Evolutionary conservation across 768 basidiomycete species (phyloP), one percentile per base, ranked within the genome.

Genomic region (Trametes villosa): DNA sequence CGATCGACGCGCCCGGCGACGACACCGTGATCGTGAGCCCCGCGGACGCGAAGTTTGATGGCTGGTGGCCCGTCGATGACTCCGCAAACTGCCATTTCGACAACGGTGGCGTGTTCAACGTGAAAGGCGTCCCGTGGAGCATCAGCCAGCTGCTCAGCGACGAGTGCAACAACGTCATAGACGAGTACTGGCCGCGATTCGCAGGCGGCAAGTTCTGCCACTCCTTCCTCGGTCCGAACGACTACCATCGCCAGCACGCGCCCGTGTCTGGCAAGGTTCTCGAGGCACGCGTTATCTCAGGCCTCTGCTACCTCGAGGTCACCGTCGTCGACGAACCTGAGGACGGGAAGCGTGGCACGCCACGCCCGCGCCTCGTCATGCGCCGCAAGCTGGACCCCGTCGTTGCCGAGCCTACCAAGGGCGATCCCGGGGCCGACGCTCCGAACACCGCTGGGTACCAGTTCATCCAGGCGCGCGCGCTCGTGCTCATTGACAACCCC

Each of bases 201-300:
- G 57, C 55, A 1, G 63, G 64, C 26, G 63, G 63, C 30, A 45
- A 42, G 36, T 67, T 65, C 55, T 55, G 52, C 15, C 66, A 67
- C 55, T 53, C 63, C 6, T 63, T 67, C 61, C 66, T 67, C 24
- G 47, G 46, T 36, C 49, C 64, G 38, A 42, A 31, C 30, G 64
- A 67, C 58, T 67, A 67, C 59, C 66, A 67, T 47, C 63, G 66
- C 29, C 63, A 63, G 58, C 66, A 67, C 57, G 66, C 66, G 30
- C 66, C 66, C n/a, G 61, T 67, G 18, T 33, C 57, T 3, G 66
- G 66, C 38, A 54, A 9, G 18, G 60, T 67, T 41, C 20, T 63
- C 40, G 60, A 65, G 45, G 63, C 66, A 11, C 52, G 56, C 18
- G 57, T 67, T 52, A 63, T 65, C 45, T 47, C 53, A 18, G 66